phyloP scores from a whole-genome alignment of 2,329 filamentous ascomycete genomes.

The Sporothrix phasma region DNA sequence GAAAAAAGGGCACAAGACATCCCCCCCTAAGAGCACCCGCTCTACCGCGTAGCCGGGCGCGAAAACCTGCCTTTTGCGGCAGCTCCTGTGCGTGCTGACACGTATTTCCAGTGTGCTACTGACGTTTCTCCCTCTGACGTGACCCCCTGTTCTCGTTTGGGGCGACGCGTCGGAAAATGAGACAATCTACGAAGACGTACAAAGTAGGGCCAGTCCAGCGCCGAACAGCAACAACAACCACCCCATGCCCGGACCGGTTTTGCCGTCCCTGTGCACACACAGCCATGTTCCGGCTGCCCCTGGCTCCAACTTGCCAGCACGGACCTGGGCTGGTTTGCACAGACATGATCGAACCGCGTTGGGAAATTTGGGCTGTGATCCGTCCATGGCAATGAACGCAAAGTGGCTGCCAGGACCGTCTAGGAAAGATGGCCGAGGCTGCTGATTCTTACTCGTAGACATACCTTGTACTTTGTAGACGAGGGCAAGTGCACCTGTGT shows the following conservation, averaged over 20 bases:
- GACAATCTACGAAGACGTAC: neutral
- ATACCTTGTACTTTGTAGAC: no score
- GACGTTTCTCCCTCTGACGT: neutral
- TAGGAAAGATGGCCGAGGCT: neutral
- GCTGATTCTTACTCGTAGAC: neutral
- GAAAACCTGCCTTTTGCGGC: neutral
- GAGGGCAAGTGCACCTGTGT: no score
- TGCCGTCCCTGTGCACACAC: neutral
- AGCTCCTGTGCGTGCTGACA: neutral
- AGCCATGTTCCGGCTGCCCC: neutral
- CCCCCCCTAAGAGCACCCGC: neutral
- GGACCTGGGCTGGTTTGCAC: neutral
- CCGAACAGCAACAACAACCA: neutral
- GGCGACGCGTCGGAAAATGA: neutral
- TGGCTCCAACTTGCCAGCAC: neutral
- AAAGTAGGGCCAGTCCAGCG: no score
- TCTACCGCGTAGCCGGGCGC: slow-evolving; percentile 10
- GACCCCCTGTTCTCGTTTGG: neutral
- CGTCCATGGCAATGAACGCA: neutral
- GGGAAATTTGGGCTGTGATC: neutral
- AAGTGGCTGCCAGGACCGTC: neutral
- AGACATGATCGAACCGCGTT: neutral
- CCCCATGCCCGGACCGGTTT: neutral
- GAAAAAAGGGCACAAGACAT: neutral
- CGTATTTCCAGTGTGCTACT: no score